Evolutionary conservation across 73 alveolate species (phyloP).

Genomic region (Strombidium stylifer): DNA sequence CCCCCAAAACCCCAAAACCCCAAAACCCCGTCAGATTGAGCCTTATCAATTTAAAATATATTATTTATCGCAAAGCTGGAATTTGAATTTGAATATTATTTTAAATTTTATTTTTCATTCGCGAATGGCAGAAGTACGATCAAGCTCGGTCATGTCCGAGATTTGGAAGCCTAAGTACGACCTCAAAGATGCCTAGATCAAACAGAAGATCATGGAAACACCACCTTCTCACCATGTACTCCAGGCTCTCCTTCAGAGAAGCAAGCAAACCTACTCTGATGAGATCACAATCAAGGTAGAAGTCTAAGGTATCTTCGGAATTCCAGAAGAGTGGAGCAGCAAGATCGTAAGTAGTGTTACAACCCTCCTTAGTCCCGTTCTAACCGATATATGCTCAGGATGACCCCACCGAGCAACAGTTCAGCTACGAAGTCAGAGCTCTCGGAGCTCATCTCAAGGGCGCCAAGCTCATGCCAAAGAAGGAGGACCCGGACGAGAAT

Average conservation of each 20-base stretch:
- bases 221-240: slow-evolving; percentile 26
- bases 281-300: slow-evolving; percentile 16
- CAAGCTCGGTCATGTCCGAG: no score
- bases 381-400: slow-evolving; percentile 13
- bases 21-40: no score
- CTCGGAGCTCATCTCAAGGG: slow-evolving; percentile 21
- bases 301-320: slow-evolving; percentile 49
- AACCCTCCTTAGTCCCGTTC: no score
- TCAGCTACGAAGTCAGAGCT: slow-evolving; percentile 41
- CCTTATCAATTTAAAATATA: no score
- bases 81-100: no score
- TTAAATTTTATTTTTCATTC: no score
- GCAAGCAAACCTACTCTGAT: slow-evolving; percentile 7
- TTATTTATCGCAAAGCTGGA: no score
- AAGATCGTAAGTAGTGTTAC: slow-evolving; percentile 24
- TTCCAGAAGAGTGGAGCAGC: slow-evolving; percentile 64
- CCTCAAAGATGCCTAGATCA: no score
- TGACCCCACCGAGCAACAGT: slow-evolving; percentile 53
- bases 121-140: no score
- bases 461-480: slow-evolving; percentile 54
- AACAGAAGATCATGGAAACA: no score
- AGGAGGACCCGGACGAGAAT: slow-evolving; percentile 68
- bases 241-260: slow-evolving; percentile 29
- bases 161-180: no score
- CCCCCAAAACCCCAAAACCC: no score